phyloP scores from a whole-genome alignment of 1,139 yeast species.

The Magnusiomyces suaveolens region DNA sequence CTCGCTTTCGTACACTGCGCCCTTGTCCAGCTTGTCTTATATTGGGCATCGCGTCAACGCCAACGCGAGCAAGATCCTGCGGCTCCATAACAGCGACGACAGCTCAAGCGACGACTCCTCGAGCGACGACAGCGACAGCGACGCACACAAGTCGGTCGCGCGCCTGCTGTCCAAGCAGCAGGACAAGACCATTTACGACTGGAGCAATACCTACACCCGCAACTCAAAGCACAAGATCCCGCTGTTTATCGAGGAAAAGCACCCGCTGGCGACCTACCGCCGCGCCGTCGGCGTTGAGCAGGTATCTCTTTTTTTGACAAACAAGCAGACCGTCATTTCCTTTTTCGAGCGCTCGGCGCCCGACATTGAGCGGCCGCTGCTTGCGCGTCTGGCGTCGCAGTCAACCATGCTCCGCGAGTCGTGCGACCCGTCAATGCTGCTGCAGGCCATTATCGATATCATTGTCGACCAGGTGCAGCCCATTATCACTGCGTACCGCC shows the following conservation, averaged over 20 bases:
- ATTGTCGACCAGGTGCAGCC: constrained; percentile 50
- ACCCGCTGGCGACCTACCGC: constrained; percentile 38
- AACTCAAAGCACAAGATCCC: constrained; percentile 8
- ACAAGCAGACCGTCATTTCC: constrained; percentile 40
- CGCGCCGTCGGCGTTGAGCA: constrained; percentile 47
- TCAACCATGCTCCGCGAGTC: constrained; percentile 42
- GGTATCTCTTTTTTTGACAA: constrained; percentile 40
- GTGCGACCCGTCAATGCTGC: constrained; percentile 41
- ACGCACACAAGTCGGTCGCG: neutral
- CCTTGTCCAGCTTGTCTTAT: neutral
- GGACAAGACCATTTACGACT: constrained; percentile 29
- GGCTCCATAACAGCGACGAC: neutral
- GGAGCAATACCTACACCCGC: constrained; percentile 31
- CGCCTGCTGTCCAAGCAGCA: constrained; percentile 3
- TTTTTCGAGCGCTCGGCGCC: constrained; percentile 46
- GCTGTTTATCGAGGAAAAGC: constrained; percentile 35
- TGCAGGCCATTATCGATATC: constrained; percentile 47
- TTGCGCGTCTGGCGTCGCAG: constrained; percentile 38
- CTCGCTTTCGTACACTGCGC: neutral
- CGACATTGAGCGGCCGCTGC: constrained; percentile 42
- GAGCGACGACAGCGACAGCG: neutral
- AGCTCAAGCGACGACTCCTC: neutral
- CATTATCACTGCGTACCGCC: constrained; percentile 48
- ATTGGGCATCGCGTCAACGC: neutral
- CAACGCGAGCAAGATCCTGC: neutral